Evolutionary conservation across 179 eudicot species (phyloP).

Genomic region (Patellifolia procumbens): DNA sequence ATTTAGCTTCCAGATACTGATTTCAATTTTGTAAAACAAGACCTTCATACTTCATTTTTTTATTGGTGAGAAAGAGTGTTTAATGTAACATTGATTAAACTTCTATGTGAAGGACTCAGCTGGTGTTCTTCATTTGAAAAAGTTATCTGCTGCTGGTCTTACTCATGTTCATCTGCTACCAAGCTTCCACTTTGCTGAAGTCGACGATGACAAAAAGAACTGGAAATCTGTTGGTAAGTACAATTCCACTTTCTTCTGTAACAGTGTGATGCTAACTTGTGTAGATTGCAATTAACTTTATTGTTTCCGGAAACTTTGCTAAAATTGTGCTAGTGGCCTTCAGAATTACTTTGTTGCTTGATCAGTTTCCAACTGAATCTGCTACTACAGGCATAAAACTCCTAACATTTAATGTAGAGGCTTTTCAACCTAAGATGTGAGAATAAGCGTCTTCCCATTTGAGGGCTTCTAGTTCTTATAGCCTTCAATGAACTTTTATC

Average conservation of each 20-base stretch:
- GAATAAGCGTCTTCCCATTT: not conserved
- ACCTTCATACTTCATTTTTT: not conserved
- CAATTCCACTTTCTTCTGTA: not conserved
- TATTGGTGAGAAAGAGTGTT: not conserved
- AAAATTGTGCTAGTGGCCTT: not conserved
- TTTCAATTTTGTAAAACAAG: not conserved
- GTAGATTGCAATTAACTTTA: not conserved
- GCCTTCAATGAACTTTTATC: not conserved
- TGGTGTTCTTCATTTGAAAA: constrained; percentile 72
- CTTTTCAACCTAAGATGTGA: constrained; percentile 3
- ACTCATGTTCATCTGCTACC: constrained; percentile 95
- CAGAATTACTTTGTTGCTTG: not conserved
- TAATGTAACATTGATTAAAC: not conserved
- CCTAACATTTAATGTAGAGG: not conserved
- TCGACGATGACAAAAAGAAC: constrained; percentile 73
- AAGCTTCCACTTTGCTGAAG: constrained; percentile 85
- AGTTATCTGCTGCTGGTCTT: constrained; percentile 84
- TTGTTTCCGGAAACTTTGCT: not conserved
- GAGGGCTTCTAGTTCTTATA: not conserved
- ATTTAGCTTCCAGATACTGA: not conserved
- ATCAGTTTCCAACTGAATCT: not conserved
- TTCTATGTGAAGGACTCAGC: constrained; percentile 75
- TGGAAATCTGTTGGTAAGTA: constrained; percentile 78
- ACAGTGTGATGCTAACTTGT: not conserved
- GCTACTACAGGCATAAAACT: not conserved